Evolutionary conservation across 345 rosid species (phyloP).

Genomic region (Eucalyptus leucophloia): DNA sequence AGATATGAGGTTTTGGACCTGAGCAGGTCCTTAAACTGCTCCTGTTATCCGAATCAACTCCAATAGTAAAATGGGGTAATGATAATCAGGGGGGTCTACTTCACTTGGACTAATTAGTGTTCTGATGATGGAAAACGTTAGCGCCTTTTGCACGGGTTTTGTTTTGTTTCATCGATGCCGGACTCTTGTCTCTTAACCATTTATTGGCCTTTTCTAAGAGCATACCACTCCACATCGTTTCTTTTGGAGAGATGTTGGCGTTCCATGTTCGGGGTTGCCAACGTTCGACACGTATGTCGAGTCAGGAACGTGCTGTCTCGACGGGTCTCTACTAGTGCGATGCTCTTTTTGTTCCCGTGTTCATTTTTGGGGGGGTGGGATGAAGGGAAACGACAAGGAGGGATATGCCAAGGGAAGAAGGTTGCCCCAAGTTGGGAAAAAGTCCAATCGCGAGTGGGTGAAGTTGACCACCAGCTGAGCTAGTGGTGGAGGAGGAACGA

Average conservation of each 20-base stretch:
- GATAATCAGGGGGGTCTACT: fast-evolving
- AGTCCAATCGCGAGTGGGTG: background rate
- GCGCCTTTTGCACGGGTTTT: background rate
- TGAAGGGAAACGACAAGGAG: background rate
- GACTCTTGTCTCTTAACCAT: background rate
- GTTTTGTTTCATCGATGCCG: background rate
- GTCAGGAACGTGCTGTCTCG: background rate
- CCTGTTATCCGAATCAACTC: fast-evolving
- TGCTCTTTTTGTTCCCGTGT: background rate
- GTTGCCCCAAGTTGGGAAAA: background rate
- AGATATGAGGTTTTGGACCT: background rate
- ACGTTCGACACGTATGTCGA: background rate
- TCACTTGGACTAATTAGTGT: background rate
- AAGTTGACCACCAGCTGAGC: background rate
- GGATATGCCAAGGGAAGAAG: background rate
- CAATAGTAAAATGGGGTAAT: too few relatives aligned
- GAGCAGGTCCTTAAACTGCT: too few relatives aligned
- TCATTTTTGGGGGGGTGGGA: background rate
- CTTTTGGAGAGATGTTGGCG: background rate
- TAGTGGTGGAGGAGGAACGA: background rate
- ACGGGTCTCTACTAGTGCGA: background rate
- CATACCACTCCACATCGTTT: background rate
- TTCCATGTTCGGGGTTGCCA: background rate
- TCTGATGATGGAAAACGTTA: background rate
- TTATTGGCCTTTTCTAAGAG: background rate